Conservation (phyloP, 306 rosid genomes). For the Cucumis melo region DNA sequence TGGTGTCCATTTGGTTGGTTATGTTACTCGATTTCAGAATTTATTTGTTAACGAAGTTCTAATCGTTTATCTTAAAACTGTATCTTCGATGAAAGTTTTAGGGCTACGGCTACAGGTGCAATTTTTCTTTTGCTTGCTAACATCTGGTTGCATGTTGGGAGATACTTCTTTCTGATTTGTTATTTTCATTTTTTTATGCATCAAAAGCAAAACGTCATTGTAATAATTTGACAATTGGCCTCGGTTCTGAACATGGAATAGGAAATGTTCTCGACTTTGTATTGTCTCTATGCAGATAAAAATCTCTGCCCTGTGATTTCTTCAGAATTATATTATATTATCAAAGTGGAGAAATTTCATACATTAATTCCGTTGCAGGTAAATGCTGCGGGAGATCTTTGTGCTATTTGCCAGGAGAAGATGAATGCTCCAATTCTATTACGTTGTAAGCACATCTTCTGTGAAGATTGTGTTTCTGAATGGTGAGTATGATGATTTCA, state of each 20-base stretch:
- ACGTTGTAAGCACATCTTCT: constrained; percentile 82
- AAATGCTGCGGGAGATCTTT: constrained; percentile 63
- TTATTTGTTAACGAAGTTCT: background rate
- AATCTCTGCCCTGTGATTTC: background rate
- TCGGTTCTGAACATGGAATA: background rate
- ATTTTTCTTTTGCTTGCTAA: background rate
- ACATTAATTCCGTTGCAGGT: constrained; percentile 36
- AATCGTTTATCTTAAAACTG: background rate
- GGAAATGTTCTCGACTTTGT: background rate
- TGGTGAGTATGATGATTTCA: constrained; percentile 49
- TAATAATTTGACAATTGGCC: background rate
- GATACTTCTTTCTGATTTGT: background rate
- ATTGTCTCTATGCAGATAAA: background rate
- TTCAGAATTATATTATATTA: no score
- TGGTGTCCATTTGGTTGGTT: background rate
- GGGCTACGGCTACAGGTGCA: background rate
- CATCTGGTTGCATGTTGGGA: background rate
- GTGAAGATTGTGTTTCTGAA: constrained; percentile 90
- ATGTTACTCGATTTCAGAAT: background rate
- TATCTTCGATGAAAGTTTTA: background rate
- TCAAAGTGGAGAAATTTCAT: background rate
- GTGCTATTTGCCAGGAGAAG: constrained; percentile 97
- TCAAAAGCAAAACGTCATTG: background rate
- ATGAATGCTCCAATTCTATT: constrained; percentile 67
- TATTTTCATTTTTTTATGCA: background rate